Conservation (phyloP, 2,329 filamentous ascomycete genomes). For the Trichoderma aggressivum region DNA sequence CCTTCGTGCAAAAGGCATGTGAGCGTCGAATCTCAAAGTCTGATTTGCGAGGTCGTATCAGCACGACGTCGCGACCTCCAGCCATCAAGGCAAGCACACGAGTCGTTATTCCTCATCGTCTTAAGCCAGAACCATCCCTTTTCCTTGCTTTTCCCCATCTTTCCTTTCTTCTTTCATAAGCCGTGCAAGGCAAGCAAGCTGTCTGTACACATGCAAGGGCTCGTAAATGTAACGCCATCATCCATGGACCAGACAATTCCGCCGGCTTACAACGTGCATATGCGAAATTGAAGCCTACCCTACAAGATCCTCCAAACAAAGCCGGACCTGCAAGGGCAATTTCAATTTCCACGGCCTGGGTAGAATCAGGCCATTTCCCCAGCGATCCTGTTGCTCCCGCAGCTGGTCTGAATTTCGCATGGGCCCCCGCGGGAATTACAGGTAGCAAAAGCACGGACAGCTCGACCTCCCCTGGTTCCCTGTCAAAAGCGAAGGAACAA, state of each 20-base stretch:
- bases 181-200: neutral
- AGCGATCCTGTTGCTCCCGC: neutral
- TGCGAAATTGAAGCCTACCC: conserved; percentile 5
- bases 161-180: neutral
- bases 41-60: neutral
- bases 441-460: neutral
- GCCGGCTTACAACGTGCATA: neutral
- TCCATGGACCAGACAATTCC: neutral
- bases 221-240: neutral
- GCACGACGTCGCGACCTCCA: neutral
- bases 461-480: neutral
- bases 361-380: conserved; percentile 8
- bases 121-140: neutral
- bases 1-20: neutral
- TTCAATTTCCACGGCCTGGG: conserved; percentile 3
- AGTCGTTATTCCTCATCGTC: neutral
- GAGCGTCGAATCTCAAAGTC: neutral
- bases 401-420: neutral
- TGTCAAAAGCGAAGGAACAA: neutral
- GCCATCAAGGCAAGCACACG: neutral
- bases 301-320: neutral
- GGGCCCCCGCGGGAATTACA: neutral
- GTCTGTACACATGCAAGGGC: neutral
- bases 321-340: conserved; percentile 1
- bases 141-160: neutral